phyloP scores from a whole-genome alignment of 208 protist genomes.

The Acanthamoeba lenticulata region DNA sequence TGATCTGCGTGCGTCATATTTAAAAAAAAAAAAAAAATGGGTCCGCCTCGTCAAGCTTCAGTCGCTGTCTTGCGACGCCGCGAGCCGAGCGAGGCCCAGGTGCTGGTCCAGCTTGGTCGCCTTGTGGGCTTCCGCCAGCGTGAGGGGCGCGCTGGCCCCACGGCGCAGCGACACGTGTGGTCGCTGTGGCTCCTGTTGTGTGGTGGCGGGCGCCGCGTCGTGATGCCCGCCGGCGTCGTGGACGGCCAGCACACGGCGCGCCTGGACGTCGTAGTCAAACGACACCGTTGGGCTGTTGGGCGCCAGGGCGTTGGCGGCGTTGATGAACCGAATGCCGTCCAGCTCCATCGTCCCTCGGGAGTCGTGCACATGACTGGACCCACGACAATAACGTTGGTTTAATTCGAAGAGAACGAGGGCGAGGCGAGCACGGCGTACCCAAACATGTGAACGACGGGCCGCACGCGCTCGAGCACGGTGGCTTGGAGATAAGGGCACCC shows the following conservation, averaged over 20 bases:
- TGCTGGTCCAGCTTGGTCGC: neutral
- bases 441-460: conserved; percentile 66
- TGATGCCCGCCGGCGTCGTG: neutral
- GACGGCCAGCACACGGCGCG: neutral
- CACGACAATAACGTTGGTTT: neutral
- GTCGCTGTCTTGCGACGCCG: neutral
- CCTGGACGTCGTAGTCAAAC: conserved; percentile 52
- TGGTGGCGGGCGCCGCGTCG: neutral
- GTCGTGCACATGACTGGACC: conserved; percentile 12
- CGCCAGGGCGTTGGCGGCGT: conserved; percentile 32
- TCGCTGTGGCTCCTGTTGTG: neutral
- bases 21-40: neutral
- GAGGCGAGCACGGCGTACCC: neutral
- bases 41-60: neutral
- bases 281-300: neutral
- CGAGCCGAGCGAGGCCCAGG: neutral
- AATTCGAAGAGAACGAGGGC: neutral
- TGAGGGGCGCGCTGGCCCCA: neutral
- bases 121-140: too few species aligned
- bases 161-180: neutral
- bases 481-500: conserved; percentile 19
- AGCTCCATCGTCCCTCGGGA: conserved; percentile 2
- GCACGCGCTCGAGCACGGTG: conserved; percentile 20
- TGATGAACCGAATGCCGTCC: conserved; percentile 50
- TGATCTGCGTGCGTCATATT: too few species aligned